Base-by-base conservation (phyloP, 148 eudicot genomes). In the Euryodendron excelsum region DNA sequence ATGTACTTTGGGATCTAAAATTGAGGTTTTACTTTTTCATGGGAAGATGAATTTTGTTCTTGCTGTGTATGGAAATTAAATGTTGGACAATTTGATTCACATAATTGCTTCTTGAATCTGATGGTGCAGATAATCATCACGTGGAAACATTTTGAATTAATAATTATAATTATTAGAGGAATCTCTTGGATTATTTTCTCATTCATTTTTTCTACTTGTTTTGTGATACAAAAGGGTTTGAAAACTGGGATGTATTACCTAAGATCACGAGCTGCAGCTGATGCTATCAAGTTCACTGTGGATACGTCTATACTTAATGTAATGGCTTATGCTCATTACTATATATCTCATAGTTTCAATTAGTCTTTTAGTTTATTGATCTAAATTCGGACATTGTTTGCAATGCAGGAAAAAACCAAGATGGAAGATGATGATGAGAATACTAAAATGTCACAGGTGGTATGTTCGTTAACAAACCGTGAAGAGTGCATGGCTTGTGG, bases 201-300 rank as follows among this genome's bases (percentile, higher is more conserved):
- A 72, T 82, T 37, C 4, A 21, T 39, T 60, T 45, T 39, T 7
- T 64, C 3, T 31, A 0, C 55, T 34, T 69, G n/a, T 50, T 76
- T 18, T 17, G 70, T 34, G 74, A 31, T n/a, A n/a, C 5, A 52
- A 78, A 48, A 93, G 98, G 99, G 99, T 27, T 76, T 96, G 85
- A 96, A 96, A 86, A 96, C 99, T 1, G 99, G 98, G 36, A 96
- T 96, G 99, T 93, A 96, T 72, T 96, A 96, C 78, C 82, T 96
- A 55, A 72, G 99, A 60, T 91, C 99, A 20, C 92, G 98, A 64
- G 98, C 97, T 69, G 99, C 99, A 65, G 97, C 99, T 34, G 98
- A 93, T 87, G 99, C 99, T 65, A 96, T 96, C 81, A 91, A 96
- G 83, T 96, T 96, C 84, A 96, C 99, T 15, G 99, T 96, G 18